Base-by-base conservation (phyloP, 805 yeast species). In the Vanderwaltozyma tropicalis region DNA sequence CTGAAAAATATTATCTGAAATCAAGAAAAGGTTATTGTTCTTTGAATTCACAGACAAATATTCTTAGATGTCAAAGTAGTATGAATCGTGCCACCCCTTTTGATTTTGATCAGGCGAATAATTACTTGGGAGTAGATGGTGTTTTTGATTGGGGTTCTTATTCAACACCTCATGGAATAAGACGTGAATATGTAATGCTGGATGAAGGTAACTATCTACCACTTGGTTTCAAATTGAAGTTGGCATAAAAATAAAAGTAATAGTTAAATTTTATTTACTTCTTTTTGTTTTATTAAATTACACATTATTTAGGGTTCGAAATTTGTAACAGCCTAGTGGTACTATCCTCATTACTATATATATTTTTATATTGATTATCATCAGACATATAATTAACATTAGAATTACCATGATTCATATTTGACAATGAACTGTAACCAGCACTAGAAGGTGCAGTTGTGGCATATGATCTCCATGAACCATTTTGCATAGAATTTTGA, bases 21-120 rank as follows among this genome's bases (percentile, higher is more conserved):
- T 72, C 92, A 1, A 74, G 84, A 28, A 76, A 72, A 49, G 96
- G 96, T 0, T 72, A 66, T 42, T 88, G 96, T 63, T 79, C 76
- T n/a, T n/a, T n/a, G n/a, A n/a, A 2, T 45, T 78, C 3, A 48
- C 42, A 14, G 37, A 50, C 49, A 37, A 50, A 41, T 42, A 57
- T 43, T 43, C 64, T 49, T 32, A 59, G 26, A 25, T 69, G 74
- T 41, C 57, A 60, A 24, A 46, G 51, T 30, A 49, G 53, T 10
- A 44, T 57, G 8, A 43, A 44, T 10, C 44, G 58, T 25, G 68
- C 77, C 24, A 64, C 69, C 38, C 87, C 81, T 50, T 83, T 83
- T 54, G 72, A 70, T 32, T 68, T 64, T 44, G 52, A 57, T 37
- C 71, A 74, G 32, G 63, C 65, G 26, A 64, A 60, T 13, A 64